Conservation (phyloP, 1,139 yeast genomes). For the Saccharomyces hybrid region DNA sequence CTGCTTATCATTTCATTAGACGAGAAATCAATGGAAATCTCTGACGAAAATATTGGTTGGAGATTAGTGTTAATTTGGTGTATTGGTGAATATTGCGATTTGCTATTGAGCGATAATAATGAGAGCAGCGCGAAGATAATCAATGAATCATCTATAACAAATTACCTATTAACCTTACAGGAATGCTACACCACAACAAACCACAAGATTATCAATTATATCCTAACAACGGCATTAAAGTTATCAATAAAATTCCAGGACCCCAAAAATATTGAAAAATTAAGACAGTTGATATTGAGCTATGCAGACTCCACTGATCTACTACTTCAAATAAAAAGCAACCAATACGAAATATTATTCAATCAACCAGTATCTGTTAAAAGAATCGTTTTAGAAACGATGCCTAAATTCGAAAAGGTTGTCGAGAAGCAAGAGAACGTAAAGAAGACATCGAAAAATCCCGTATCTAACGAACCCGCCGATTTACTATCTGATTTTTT, state of each 20-base stretch:
- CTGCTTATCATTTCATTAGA: slow-evolving; percentile 49
- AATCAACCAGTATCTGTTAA: slow-evolving; percentile 54
- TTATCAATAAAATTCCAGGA: slow-evolving; percentile 56
- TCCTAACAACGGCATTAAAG: slow-evolving; percentile 70
- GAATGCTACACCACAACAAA: slow-evolving; percentile 39
- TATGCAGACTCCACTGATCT: slow-evolving; percentile 59
- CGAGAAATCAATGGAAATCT: slow-evolving; percentile 41
- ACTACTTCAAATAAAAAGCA: slow-evolving; percentile 81
- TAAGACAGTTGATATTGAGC: slow-evolving; percentile 54
- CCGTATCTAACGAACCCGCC: slow-evolving; percentile 10
- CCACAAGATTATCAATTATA: slow-evolving; percentile 46
- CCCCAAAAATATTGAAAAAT: slow-evolving; percentile 42
- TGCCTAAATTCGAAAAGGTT: slow-evolving; percentile 58
- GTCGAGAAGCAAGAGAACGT: slow-evolving; percentile 36
- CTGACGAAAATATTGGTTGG: slow-evolving; percentile 42
- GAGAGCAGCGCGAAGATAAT: slow-evolving; percentile 12
- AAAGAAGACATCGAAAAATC: slow-evolving; percentile 9
- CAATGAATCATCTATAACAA: slow-evolving; percentile 32
- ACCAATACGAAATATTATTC: slow-evolving; percentile 65
- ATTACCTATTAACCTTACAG: slow-evolving; percentile 34
- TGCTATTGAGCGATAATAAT: slow-evolving; percentile 36
- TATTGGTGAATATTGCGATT: slow-evolving; percentile 83
- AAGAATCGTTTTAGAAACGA: slow-evolving; percentile 69
- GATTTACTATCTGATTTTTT: slow-evolving; percentile 3
- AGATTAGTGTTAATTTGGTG: slow-evolving; percentile 74